Percentiles rank a stretch among this genome's conserved stretches.
These are phyloP conservation scores for Tetracladium marchalianum DNA, from an alignment of 495 filamentous ascomycete species.

Conservation along the genomic window DNA sequence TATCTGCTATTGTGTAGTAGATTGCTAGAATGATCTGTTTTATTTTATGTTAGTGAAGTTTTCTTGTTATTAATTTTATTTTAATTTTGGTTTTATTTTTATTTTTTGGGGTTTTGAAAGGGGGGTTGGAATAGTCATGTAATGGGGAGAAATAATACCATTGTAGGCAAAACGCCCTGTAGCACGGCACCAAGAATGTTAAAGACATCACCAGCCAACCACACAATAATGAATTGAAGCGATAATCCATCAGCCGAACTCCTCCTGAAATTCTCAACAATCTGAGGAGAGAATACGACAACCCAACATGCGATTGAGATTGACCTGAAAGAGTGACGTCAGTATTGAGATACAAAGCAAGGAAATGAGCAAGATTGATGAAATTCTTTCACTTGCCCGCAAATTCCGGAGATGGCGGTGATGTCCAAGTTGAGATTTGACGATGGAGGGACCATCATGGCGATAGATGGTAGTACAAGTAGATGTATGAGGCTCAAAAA, in stretches of 20 bases:
- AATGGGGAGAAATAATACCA: conserved; percentile 35
- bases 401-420: conserved; percentile 81
- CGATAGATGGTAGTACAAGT: too few species aligned
- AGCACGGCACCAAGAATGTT: conserved; percentile 87
- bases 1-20: conserved; percentile 90
- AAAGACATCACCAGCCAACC: conserved; percentile 91
- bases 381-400: conserved; percentile 48
- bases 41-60: background rate
- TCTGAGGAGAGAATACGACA: conserved; percentile 94
- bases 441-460: conserved; percentile 15
- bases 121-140: too few species aligned
- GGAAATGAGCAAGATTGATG: background rate
- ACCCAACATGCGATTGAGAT: conserved; percentile 98
- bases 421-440: conserved; percentile 56
- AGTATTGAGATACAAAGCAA: conserved; percentile 4
- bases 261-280: conserved; percentile 87
- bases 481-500: too few species aligned
- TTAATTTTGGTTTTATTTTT: too few species aligned
- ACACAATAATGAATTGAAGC: conserved; percentile 79
- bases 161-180: conserved; percentile 92
- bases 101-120: too few species aligned
- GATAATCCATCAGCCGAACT: conserved; percentile 82
- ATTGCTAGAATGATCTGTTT: conserved; percentile 72
- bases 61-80: too few species aligned
- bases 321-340: conserved; percentile 45